Conservation (phyloP, 768 basidiomycete genomes). For the Mycena metata region DNA sequence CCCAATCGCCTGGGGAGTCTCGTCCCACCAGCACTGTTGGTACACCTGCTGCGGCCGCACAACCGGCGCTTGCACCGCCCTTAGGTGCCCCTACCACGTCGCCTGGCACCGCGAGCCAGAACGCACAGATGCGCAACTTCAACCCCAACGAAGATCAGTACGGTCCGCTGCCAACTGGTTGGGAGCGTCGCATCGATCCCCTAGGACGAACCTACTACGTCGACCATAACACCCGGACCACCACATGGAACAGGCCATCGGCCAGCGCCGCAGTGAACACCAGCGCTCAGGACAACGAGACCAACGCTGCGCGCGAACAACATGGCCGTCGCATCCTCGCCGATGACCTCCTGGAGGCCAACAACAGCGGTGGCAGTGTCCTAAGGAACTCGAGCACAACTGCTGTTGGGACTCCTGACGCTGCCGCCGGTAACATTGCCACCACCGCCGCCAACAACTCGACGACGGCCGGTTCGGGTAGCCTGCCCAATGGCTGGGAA, state of each 20-base stretch:
- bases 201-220: slow-evolving; percentile 98
- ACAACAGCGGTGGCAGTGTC: slow-evolving; percentile 53
- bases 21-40: slow-evolving; percentile 37
- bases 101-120: slow-evolving; percentile 60
- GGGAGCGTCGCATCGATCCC: slow-evolving; percentile 98
- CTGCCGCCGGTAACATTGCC: slow-evolving; percentile 60
- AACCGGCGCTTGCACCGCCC: slow-evolving; percentile 36
- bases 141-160: slow-evolving; percentile 96
- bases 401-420: slow-evolving; percentile 51
- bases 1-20: slow-evolving; percentile 34
- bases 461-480: slow-evolving; percentile 85
- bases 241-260: slow-evolving; percentile 97
- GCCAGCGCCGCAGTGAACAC: slow-evolving; percentile 80
- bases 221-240: slow-evolving; percentile 97
- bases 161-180: slow-evolving; percentile 90
- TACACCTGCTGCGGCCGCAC: slow-evolving; percentile 39
- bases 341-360: slow-evolving; percentile 87
- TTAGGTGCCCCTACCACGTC: slow-evolving; percentile 45
- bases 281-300: slow-evolving; percentile 79
- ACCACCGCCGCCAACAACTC: slow-evolving; percentile 63
- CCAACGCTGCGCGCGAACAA: slow-evolving; percentile 88
- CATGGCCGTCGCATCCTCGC: slow-evolving; percentile 87
- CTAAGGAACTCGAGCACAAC: slow-evolving; percentile 50
- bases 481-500: slow-evolving; percentile 97
- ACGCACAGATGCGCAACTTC: slow-evolving; percentile 81